These are phyloP conservation scores for Candida maltosa DNA, from an alignment of 805 yeast species.

Conservation along the genomic window DNA sequence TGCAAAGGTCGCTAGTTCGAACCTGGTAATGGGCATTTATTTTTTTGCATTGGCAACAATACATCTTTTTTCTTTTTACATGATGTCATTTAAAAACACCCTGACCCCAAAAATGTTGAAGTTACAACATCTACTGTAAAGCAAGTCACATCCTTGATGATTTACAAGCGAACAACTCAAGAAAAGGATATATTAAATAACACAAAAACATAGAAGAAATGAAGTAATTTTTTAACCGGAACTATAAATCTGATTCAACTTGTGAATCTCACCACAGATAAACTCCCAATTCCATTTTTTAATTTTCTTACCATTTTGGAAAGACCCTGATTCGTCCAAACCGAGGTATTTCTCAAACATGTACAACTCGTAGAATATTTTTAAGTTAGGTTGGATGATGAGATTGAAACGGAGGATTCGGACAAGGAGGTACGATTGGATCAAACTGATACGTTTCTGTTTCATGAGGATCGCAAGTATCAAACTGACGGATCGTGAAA, in stretches of 20 bases:
- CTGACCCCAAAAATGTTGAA: no score
- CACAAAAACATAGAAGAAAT: neutral
- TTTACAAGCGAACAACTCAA: no score
- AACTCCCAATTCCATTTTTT: conserved; percentile 25
- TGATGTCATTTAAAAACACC: no score
- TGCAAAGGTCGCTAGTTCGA: conserved; percentile 96
- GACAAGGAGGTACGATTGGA: conserved; percentile 34
- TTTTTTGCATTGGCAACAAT: no score
- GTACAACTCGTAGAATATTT: conserved; percentile 35
- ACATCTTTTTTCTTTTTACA: no score
- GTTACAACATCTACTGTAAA: no score
- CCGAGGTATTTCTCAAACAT: conserved; percentile 24
- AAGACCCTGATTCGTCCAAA: conserved; percentile 3
- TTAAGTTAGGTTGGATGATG: conserved; percentile 40
- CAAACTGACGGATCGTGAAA: conserved; percentile 40
- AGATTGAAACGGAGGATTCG: conserved; percentile 38
- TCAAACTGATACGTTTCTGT: conserved; percentile 22
- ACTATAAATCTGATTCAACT: conserved; percentile 26
- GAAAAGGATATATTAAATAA: no score
- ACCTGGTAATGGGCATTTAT: conserved; percentile 61
- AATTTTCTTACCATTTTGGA: no score
- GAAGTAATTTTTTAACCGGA: no score
- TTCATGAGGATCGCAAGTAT: conserved; percentile 39
- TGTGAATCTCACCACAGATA: conserved; percentile 26
- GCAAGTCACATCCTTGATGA: no score